phyloP scores from a whole-genome alignment of 2,329 filamentous ascomycete species.

The Penicillium sp. region DNA sequence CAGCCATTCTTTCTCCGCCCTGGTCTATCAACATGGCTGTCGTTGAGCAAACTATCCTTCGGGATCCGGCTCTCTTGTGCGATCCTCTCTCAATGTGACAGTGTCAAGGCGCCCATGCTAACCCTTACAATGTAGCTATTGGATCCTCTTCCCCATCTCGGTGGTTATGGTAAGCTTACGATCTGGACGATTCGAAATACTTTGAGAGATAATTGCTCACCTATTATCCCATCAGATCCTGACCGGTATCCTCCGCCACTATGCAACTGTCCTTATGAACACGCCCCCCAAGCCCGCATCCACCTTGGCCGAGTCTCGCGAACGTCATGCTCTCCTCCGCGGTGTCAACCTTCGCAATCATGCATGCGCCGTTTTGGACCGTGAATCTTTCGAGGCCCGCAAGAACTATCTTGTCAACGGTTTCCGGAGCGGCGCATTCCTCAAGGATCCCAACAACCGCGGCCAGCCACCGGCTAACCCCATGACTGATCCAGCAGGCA shows the following conservation, averaged over 20 bases:
- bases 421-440: constrained; percentile 82
- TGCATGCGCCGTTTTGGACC: constrained; percentile 77
- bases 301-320: constrained; percentile 64
- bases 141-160: constrained; percentile 97
- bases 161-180: constrained; percentile 76
- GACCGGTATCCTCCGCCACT: constrained; percentile 94
- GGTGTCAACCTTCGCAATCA: constrained; percentile 84
- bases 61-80: constrained; percentile 98
- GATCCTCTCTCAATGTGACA: constrained; percentile 37
- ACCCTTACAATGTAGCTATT: constrained; percentile 69
- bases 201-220: neutral
- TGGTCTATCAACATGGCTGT: constrained; percentile 66
- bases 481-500: constrained; percentile 90
- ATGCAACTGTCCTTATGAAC: constrained; percentile 89
- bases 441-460: constrained; percentile 84
- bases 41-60: constrained; percentile 89
- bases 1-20: constrained; percentile 1
- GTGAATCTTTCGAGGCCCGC: constrained; percentile 74
- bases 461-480: constrained; percentile 91
- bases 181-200: neutral
- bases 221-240: constrained; percentile 63
- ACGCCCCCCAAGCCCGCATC: constrained; percentile 77
- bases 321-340: constrained; percentile 82
- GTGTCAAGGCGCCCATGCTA: constrained; percentile 16
- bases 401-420: constrained; percentile 79